These are phyloP conservation scores for Elaeis guineensis DNA, from an alignment of 176 grass and related monocot genomes.

Conservation along the genomic window DNA sequence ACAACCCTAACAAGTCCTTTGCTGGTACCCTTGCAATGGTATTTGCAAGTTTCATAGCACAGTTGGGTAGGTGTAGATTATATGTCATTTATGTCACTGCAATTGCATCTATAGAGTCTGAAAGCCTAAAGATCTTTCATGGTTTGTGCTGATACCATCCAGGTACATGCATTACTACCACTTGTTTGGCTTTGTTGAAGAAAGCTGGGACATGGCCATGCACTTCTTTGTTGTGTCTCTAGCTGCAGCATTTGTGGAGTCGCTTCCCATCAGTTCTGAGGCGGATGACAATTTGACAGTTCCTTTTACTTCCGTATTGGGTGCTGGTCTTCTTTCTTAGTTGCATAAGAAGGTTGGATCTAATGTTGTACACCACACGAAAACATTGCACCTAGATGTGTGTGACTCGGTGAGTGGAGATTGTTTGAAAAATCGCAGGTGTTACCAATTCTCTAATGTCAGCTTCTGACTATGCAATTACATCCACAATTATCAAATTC, in stretches of 20 bases:
- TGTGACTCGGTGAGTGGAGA: too few relatives aligned
- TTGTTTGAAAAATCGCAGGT: too few relatives aligned
- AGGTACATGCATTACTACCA: constrained; percentile 81
- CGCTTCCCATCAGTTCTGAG: constrained; percentile 55
- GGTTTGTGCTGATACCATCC: not conserved
- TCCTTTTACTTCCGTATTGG: constrained; percentile 32
- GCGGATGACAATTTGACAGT: constrained; percentile 87
- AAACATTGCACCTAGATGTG: too few relatives aligned
- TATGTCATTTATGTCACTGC: not conserved
- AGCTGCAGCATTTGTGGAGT: constrained; percentile 44
- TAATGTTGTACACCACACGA: not conserved
- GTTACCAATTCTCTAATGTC: too few relatives aligned
- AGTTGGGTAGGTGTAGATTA: constrained; percentile 30
- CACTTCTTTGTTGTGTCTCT: constrained; percentile 48
- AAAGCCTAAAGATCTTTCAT: not conserved
- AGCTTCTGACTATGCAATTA: too few relatives aligned
- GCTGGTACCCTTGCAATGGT: constrained; percentile 52
- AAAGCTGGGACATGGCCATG: constrained; percentile 43
- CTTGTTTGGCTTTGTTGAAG: constrained; percentile 47
- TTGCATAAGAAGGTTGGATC: not conserved
- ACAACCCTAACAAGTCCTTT: constrained; percentile 71
- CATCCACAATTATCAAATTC: too few relatives aligned
- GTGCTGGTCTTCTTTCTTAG: constrained; percentile 39
- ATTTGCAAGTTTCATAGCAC: constrained; percentile 51
- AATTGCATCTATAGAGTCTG: not conserved